Base-by-base conservation (phyloP, 73 alveolate genomes). In the Durusdinium trenchii region DNA sequence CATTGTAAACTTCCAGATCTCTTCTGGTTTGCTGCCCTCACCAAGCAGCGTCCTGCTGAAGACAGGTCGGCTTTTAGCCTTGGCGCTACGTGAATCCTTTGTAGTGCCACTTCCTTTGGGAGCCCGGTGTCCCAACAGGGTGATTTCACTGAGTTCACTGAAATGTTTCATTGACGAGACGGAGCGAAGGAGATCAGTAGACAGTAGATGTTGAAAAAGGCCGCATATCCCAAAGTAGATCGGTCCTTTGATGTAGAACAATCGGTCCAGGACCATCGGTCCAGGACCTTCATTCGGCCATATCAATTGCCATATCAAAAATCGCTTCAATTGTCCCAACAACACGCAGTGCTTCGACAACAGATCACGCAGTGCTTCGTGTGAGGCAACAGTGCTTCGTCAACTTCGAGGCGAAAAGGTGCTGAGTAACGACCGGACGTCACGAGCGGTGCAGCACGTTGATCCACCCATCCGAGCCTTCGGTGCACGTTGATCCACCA, bases 31-130 rank as follows among this genome's bases (percentile, higher is more conserved):
- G 76, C 32, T 38, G 36, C 76, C 18, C 32, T 62, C 76, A 62
- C 18, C 32, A 40, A 5, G 76, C 43, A 35, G 7, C 9, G 76
- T 12, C 76, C 32, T 9, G 40, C 76, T 4, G 43, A 9, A 4
- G 40, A 9, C 18, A 89, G 96, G 98, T 46, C 98, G 98, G 18
- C 89, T 91, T 38, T 78, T 91, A 35, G 98, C 98, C 60, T 23
- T 91, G 20, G 98, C 98, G 20, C 60, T 91, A 38, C 62, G 98
- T 18, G 98, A 91, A 50, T 91, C 98, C 98, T 91, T 91, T 30
- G 98, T 91, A 60, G 98, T 91, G 10, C 98, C 98, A 1, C 78
- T 91, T 4, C 98, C 98, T 3, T 35, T 91, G 45, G 87, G 90
- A 40, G 98, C 76, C 73, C 94, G 50, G 75, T 18, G 38, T 51